Evolutionary conservation across 2,329 filamentous ascomycete genomes (phyloP).

Genomic region (Blastomyces emzantsi): DNA sequence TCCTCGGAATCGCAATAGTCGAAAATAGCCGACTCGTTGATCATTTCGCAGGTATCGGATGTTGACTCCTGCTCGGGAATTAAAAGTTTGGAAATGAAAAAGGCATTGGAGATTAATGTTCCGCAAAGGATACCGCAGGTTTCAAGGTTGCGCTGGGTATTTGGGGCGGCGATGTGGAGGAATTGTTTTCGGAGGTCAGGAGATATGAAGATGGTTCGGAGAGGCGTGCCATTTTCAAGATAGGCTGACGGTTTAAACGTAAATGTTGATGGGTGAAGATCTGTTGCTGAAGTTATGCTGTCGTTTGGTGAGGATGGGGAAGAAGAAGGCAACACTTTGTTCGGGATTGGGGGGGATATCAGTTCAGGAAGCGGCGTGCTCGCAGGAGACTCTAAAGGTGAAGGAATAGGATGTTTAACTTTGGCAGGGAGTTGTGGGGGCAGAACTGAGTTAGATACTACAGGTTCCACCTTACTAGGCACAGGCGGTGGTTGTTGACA

Average conservation of each 20-base stretch:
- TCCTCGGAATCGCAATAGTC: conserved; percentile 82
- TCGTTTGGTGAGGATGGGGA: conserved; percentile 24
- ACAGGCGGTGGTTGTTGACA: conserved; percentile 19
- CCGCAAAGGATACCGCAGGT: conserved; percentile 94
- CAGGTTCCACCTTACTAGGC: conserved; percentile 23
- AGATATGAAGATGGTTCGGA: conserved; percentile 83
- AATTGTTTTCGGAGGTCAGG: conserved; percentile 64
- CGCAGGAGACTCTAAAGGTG: conserved; percentile 4
- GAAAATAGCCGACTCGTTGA: conserved; percentile 75
- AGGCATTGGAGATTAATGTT: conserved; percentile 79
- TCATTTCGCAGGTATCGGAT: conserved; percentile 87
- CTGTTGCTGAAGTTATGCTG: conserved; percentile 17
- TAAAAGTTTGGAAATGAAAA: conserved; percentile 81
- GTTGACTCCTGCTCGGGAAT: conserved; percentile 88
- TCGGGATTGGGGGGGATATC: conserved; percentile 18
- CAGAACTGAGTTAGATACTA: conserved; percentile 17
- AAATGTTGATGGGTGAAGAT: conserved; percentile 47
- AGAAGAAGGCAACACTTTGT: conserved; percentile 19
- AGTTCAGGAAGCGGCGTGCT: conserved; percentile 20
- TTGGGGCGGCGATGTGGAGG: conserved; percentile 60
- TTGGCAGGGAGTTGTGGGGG: conserved; percentile 36
- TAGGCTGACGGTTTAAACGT: conserved; percentile 79
- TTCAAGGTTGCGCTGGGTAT: conserved; percentile 75
- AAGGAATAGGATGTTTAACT: conserved; percentile 22
- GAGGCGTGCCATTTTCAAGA: conserved; percentile 77